phyloP scores from a whole-genome alignment of 208 protist genomes.

The Crithidia thermophila region DNA sequence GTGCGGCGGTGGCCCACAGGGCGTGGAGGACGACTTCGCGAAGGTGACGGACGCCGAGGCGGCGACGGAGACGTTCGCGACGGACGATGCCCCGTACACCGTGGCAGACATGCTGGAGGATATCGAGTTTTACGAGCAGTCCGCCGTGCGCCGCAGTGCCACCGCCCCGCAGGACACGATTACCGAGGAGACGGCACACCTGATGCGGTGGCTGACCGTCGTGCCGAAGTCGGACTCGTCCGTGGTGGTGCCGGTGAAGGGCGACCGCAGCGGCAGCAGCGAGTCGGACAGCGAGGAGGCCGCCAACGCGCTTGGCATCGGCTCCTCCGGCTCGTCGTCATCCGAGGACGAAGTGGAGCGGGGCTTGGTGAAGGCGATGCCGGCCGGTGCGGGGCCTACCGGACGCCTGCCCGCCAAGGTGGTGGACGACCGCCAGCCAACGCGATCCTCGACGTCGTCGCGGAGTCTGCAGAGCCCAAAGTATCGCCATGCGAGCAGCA shows the following conservation, averaged over 20 bases:
- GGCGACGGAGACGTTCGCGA: background rate
- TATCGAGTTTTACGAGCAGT: constrained; percentile 32
- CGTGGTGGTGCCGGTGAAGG: background rate
- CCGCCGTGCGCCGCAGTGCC: constrained; percentile 25
- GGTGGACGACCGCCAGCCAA: too few relatives aligned
- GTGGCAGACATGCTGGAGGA: constrained; percentile 20
- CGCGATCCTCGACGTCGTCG: constrained; percentile 2
- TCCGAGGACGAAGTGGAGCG: constrained; percentile 13
- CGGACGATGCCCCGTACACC: background rate
- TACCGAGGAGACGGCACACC: constrained; percentile 18
- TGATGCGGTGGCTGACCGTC: constrained; percentile 30
- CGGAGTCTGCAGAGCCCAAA: background rate
- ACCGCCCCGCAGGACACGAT: constrained; percentile 25
- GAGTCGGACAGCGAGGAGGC: constrained; percentile 4
- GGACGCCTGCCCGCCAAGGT: background rate
- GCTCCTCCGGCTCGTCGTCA: constrained; percentile 13
- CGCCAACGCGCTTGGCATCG: constrained; percentile 9
- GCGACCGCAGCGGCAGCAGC: background rate
- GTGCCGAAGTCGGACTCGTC: constrained; percentile 3
- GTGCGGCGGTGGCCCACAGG: constrained; percentile 10
- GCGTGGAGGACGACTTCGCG: background rate
- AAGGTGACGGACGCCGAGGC: background rate
- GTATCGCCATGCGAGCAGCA: background rate
- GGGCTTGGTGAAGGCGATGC: constrained; percentile 15
- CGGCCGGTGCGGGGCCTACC: background rate